These are phyloP conservation scores for Talaromyces marneffei DNA, from an alignment of 2,329 filamentous ascomycete genomes.

Conservation along the genomic window DNA sequence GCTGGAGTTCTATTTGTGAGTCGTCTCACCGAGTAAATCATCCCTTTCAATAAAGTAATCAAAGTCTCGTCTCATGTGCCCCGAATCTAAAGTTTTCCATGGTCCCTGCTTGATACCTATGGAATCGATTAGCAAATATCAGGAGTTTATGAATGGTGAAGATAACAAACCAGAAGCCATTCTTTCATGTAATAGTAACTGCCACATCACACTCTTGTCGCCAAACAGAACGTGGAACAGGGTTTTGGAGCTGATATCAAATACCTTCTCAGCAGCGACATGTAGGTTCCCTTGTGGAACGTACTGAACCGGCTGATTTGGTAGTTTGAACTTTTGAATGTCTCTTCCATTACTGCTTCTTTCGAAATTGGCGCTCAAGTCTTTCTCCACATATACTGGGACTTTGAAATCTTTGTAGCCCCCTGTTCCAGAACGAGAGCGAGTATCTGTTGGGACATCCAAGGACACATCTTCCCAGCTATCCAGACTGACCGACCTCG, in stretches of 20 bases:
- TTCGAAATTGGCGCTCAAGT: slow-evolving; percentile 46
- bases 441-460: slow-evolving; percentile 56
- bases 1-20: neutral
- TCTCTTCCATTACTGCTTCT: slow-evolving; percentile 37
- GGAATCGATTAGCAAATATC: neutral
- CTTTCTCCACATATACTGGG: slow-evolving; percentile 58
- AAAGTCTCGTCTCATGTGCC: slow-evolving; percentile 70
- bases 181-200: slow-evolving; percentile 79
- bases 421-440: slow-evolving; percentile 33
- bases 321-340: slow-evolving; percentile 71
- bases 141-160: neutral
- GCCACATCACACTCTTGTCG: slow-evolving; percentile 91
- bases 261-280: slow-evolving; percentile 70
- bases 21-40: slow-evolving; percentile 59
- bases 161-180: slow-evolving; percentile 54
- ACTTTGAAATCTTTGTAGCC: slow-evolving; percentile 49
- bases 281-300: slow-evolving; percentile 75
- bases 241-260: slow-evolving; percentile 87
- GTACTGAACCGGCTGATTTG: slow-evolving; percentile 73
- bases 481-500: slow-evolving; percentile 67
- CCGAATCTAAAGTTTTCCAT: slow-evolving; percentile 67
- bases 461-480: slow-evolving; percentile 83
- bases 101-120: slow-evolving; percentile 74
- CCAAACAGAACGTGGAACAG: slow-evolving; percentile 96
- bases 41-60: slow-evolving; percentile 67